Base-by-base conservation (phyloP, 2,329 filamentous ascomycete genomes). In the Dothideomycetidae sp. region DNA sequence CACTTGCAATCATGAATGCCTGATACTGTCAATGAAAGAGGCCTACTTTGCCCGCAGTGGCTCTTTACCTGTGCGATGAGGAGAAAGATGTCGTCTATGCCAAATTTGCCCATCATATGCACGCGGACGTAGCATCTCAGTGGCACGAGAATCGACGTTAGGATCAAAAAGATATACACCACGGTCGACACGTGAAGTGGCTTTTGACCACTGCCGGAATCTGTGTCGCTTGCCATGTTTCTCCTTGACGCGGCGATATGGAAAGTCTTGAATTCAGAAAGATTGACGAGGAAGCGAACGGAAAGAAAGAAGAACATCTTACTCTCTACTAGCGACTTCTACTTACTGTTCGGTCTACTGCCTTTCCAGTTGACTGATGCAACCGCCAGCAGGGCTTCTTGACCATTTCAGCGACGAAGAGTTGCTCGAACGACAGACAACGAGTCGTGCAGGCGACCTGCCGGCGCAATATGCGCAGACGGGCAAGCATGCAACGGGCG, bases 31-130 rank as follows among this genome's bases (percentile, higher is more conserved):
- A 31, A 16, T 2, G n/a, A n/a, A n/a, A n/a, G n/a, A n/a, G n/a
- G n/a, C n/a, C n/a, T n/a, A n/a, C n/a, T n/a, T n/a, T n/a, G n/a
- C n/a, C n/a, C n/a, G n/a, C n/a, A n/a, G n/a, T n/a, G n/a, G n/a
- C n/a, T n/a, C n/a, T n/a, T n/a, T 26, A 37, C 35, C 19, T 37
- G 35, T 19, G 26, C 35, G 3, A 37, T 13, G 14, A 38, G 31
- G 19, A 32, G 13, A 30, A 38, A 38, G 29, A 16, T 32, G 36
- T 38, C 36, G 11, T 33, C 36, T 16, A 32, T 38, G 9, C 16
- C 36, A 32, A 38, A 38, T 11, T 32, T 33, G 10, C 31, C 31
- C 29, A 28, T 32, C 11, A 38, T 29, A 10, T 21, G 29, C 10
- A 26, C 10, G 26, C 36, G 30, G 5, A 38, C 36, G 17, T 38